phyloP scores from a whole-genome alignment of 331 rosid species.

The Arachis monticola region DNA sequence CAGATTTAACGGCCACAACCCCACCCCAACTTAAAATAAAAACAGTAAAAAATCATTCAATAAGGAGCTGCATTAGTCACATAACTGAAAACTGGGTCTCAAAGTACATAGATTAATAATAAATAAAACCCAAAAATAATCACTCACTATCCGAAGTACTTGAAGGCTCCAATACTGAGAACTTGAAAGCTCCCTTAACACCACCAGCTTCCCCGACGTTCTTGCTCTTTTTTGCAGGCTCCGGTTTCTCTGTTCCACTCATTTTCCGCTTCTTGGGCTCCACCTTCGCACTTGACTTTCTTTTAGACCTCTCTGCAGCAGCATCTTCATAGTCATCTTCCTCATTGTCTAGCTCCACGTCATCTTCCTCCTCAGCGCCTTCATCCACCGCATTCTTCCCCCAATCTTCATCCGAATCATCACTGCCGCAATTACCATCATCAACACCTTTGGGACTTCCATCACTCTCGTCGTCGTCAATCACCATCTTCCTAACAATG shows the following conservation, averaged over 20 bases:
- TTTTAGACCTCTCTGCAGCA: slow-evolving; percentile 38
- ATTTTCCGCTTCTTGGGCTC: slow-evolving; percentile 60
- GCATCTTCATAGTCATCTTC: slow-evolving; percentile 44
- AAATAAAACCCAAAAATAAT: too few species aligned
- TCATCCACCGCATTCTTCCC: slow-evolving; percentile 57
- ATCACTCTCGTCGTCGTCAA: slow-evolving; percentile 43
- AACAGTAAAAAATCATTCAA: not conserved
- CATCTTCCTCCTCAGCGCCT: slow-evolving; percentile 53
- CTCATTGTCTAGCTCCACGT: slow-evolving; percentile 56
- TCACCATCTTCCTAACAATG: slow-evolving; percentile 36
- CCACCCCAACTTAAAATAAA: not conserved
- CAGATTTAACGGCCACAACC: not conserved
- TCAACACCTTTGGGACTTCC: slow-evolving; percentile 39
- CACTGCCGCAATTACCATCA: slow-evolving; percentile 46
- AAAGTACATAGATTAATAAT: not conserved
- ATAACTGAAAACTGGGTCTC: not conserved
- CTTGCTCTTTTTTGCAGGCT: slow-evolving; percentile 66
- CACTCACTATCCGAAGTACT: slow-evolving; percentile 61
- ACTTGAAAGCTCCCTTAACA: slow-evolving; percentile 37
- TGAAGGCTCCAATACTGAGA: slow-evolving; percentile 45
- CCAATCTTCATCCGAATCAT: slow-evolving; percentile 95
- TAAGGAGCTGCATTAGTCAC: not conserved
- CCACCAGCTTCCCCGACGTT: slow-evolving; percentile 36
- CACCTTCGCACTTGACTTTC: slow-evolving; percentile 43
- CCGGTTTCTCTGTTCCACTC: slow-evolving; percentile 43